Evolutionary conservation across 345 rosid species (phyloP), one percentile per base, ranked within the genome.

Genomic region (Eucalyptus erythrocorys): DNA sequence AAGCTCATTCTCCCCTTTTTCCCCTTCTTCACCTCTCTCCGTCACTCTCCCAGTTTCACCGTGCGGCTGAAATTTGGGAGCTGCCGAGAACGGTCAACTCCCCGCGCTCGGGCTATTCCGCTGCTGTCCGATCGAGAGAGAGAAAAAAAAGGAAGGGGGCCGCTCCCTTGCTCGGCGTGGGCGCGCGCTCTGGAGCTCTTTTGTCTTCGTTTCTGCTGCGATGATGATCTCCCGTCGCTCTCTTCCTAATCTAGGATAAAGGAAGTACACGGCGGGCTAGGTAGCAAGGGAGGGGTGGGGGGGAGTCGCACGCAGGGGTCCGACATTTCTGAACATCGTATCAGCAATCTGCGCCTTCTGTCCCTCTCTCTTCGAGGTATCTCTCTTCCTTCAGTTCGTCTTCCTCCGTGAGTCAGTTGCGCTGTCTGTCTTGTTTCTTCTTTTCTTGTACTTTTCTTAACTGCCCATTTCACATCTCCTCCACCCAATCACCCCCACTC

Each of bases 301-400:
- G 27, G 17, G 40, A 34, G 49, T 34, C 53, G 86, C 64, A 26
- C 48, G 47, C 32, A 34, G 43, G 81, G 79, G n/a, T 57, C 94
- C 89, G 92, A 91, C 93, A 90, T 88, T 89, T 92, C 95, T 93
- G 94, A 86, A 87, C 90, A 90, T 91, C 92, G 93, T 92, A 93
- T 91, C 89, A 79, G 26, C 90, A 43, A 10, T 13, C 48, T 40
- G 19, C 68, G 13, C 49, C 84, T 88, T 71, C 88, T 89, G 86
- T 90, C 88, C 61, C 88, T 76, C 80, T 89, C 34, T 17, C 88
- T 45, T 26, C 88, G 24, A 88, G 90, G 89, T 88, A 86, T 68
- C 32, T 87, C 42, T 59, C 48, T 87, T 55, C 45, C 84, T 21
- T 40, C 84, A 11, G 27, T 10, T 87, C 49, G 13, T 48, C 64